phyloP scores from a whole-genome alignment of 2,329 filamentous ascomycete species.

The Paracorniculantispora psalliotae region DNA sequence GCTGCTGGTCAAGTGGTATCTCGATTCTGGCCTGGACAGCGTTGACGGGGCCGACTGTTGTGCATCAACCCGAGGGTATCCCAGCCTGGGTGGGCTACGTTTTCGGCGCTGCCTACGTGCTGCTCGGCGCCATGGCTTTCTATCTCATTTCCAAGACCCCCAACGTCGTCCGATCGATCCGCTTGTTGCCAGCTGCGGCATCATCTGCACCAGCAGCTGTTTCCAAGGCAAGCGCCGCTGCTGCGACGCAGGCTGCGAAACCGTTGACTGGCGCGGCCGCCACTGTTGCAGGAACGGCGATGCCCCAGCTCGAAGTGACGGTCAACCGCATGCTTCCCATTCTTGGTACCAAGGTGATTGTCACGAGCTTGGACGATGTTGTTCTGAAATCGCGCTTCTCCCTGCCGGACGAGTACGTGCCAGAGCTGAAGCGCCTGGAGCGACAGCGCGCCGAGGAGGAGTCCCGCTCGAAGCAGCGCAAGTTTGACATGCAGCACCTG shows the following conservation, averaged over 20 bases:
- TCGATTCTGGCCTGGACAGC: conserved; percentile 34
- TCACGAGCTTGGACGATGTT: conserved; percentile 30
- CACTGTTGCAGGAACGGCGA: conserved; percentile 18
- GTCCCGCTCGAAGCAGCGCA: conserved; percentile 33
- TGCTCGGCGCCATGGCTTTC: conserved; percentile 56
- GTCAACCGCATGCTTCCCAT: conserved; percentile 47
- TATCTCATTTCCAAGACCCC: conserved; percentile 54
- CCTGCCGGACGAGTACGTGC: conserved; percentile 33
- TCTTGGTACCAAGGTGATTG: conserved; percentile 38
- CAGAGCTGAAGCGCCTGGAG: conserved; percentile 28
- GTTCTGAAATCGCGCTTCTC: conserved; percentile 34
- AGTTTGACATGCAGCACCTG: conserved; percentile 51
- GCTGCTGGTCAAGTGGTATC: conserved; percentile 51
- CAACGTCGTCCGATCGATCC: conserved; percentile 54
- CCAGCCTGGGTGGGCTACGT: conserved; percentile 52
- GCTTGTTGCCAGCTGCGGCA: conserved; percentile 41
- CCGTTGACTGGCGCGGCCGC: conserved; percentile 14
- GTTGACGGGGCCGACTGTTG: conserved; percentile 28
- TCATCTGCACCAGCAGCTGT: neutral
- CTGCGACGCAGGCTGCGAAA: conserved; percentile 11
- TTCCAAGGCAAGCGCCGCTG: conserved; percentile 11
- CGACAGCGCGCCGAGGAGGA: conserved; percentile 32
- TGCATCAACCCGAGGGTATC: conserved; percentile 42
- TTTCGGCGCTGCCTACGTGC: conserved; percentile 53
- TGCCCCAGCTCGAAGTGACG: conserved; percentile 48